Conservation (phyloP, 331 rosid genomes). For the Arachis monticola region DNA sequence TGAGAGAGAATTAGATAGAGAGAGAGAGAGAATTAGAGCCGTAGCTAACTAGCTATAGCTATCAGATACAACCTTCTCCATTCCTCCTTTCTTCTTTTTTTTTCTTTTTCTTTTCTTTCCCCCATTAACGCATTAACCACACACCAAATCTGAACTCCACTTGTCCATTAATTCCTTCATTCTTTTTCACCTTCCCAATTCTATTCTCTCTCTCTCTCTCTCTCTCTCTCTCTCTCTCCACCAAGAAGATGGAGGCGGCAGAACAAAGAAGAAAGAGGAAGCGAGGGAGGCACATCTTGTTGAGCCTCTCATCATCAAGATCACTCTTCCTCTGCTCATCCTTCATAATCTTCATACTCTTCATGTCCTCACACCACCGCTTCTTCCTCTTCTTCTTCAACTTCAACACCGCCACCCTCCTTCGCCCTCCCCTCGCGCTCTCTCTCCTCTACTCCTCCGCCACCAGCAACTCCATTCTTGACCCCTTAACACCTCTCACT, state of each 20-base stretch:
- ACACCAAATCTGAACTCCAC: neutral
- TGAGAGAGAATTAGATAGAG: neutral
- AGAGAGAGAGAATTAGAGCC: neutral
- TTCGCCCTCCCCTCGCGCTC: conserved; percentile 59
- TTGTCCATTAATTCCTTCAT: neutral
- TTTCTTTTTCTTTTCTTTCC: no score
- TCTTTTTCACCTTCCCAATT: neutral
- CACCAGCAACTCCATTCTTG: conserved; percentile 58
- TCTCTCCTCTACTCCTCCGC: conserved; percentile 62
- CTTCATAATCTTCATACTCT: conserved; percentile 60
- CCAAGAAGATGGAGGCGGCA: conserved; percentile 58
- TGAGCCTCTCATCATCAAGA: conserved; percentile 47
- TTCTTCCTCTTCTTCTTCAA: conserved; percentile 48
- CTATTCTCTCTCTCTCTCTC: neutral
- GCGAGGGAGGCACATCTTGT: conserved; percentile 47
- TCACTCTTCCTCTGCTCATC: conserved; percentile 63
- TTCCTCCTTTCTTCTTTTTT: conserved; percentile 2
- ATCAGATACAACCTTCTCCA: neutral
- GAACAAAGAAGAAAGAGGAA: conserved; percentile 77
- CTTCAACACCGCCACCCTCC: conserved; percentile 41
- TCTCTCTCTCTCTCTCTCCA: neutral
- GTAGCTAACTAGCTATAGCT: neutral
- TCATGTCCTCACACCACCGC: conserved; percentile 51
- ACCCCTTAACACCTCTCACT: conserved; percentile 36
- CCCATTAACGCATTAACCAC: conserved; percentile 17